Base-by-base conservation (phyloP, 208 protist species). In the Wallacemonas collosoma region DNA sequence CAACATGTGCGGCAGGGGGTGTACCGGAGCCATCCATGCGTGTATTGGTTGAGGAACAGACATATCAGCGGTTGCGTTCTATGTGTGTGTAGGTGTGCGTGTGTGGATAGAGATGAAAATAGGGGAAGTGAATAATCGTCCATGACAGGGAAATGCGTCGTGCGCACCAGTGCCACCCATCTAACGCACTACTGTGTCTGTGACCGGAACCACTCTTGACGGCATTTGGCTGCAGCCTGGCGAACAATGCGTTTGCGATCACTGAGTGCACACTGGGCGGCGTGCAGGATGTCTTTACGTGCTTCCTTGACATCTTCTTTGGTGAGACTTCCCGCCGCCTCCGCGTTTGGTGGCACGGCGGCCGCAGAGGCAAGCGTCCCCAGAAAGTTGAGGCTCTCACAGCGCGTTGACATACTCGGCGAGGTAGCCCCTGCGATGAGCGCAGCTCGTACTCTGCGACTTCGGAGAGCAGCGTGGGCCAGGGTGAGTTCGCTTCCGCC, bases 211-310 rank as follows among this genome's bases (percentile, higher is more conserved):
- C 47, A 72, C 39, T 72, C 53, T 38, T 48, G 12, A 38, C 74
- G 53, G 70, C 89, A 94, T 8, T 82, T 66, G 17, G 72, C 83
- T 6, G 89, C 80, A 26, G 83, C 84, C 45, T 79, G 79, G 39
- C 89, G 89, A 17, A 90, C 86, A 38, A 78, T 65, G 7, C 89
- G 72, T 73, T 94, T 94, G 51, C 77, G 75, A 69, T 94, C 86
- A 12, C 66, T 69, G 5, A 94, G 66, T n/a, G 75, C 63, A 15
- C 3, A 60, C 65, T 87, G 76, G 12, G 81, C 72, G 15, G 58
- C 43, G 15, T 55, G n/a, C 3, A 93, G 67, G 26, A 93, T 78
- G n/a, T 63, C 55, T n/a, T 72, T 68, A 15, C 79, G 78, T 5
- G 73, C 57, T 6, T 63, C 57, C 67, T 68, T 48, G 41, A 26